Base-by-base conservation (phyloP, 495 filamentous ascomycete genomes). In the Xylaria grammica region DNA sequence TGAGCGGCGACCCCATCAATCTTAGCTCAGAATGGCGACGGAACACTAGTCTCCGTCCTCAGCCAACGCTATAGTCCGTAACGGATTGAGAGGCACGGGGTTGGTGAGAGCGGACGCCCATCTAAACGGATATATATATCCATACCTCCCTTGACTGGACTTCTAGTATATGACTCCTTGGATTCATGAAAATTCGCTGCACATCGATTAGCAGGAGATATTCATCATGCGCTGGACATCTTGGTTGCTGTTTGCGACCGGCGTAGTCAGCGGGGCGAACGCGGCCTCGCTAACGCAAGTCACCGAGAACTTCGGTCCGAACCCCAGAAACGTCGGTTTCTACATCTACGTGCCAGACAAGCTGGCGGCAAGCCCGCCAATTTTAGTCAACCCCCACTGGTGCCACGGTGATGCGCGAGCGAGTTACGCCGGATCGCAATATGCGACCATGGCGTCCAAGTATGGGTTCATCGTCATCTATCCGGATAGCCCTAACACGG, bases 341-440 rank as follows among this genome's bases (percentile, higher is more conserved):
- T 84, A 83, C 74, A 83, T 86, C 68, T 86, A 82, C 71, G 78
- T 86, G 24, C 84, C 85, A 3, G 75, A 79, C 52, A 77, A 73
- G 20, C 76, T 88, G 0, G 77, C 82, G 8, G n/a, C 75, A 2
- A 82, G 74, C 7, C 84, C 86, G 0, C 78, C 83, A 29, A 77
- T 88, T 62, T 75, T 88, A 34, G 85, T 87, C 4, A 85, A 82
- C 54, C 83, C 85, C 6, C 82, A 85, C 70, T 82, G 78, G 77
- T 85, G 83, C 73, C 81, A 78, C 59, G 78, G 77, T 34, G 67
- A 74, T 11, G 75, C 75, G 2, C 65, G 65, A 27, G 76, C 69
- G 13, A 73, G 72, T 30, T 77, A 71, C 62, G 63, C 65, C 5
- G 75, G 76, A 15, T 75, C 75, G 22, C 77, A 77, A 50, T 79